Evolutionary conservation across 176 grass and related monocot species (phyloP).

Genomic region (Juncus effusus): DNA sequence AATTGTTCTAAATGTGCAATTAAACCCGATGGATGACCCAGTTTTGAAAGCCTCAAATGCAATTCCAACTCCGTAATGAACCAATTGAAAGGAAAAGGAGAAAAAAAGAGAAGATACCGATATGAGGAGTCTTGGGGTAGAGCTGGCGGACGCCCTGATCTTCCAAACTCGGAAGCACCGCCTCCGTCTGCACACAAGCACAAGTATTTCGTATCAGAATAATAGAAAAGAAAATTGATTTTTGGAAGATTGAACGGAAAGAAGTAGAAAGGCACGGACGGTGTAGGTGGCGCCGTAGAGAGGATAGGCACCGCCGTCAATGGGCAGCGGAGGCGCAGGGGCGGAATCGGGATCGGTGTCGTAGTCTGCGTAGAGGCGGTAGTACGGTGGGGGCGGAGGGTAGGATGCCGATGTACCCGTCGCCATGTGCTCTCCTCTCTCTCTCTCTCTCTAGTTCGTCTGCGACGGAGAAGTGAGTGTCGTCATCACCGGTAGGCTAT

Average conservation of each 20-base stretch:
- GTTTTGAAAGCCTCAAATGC: too few species aligned
- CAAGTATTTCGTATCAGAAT: slow-evolving; percentile 2
- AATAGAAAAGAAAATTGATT: background rate
- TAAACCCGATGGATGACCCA: too few species aligned
- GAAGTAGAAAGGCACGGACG: slow-evolving; percentile 29
- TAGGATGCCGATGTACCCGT: slow-evolving; percentile 65
- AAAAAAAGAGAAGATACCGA: slow-evolving; percentile 35
- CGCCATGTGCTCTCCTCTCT: slow-evolving; percentile 17
- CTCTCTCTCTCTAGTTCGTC: background rate
- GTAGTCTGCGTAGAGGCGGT: slow-evolving; percentile 77
- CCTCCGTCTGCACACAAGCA: slow-evolving; percentile 44
- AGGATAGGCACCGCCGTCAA: slow-evolving; percentile 45
- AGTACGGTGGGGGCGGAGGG: slow-evolving; percentile 72
- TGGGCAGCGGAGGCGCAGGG: slow-evolving; percentile 53
- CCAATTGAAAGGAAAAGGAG: background rate
- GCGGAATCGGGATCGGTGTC: slow-evolving; percentile 53
- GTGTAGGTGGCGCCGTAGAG: slow-evolving; percentile 64
- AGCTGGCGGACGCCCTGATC: slow-evolving; percentile 80
- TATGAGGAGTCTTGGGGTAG: slow-evolving; percentile 57
- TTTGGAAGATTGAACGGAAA: background rate
- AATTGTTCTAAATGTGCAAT: too few species aligned
- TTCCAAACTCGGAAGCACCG: slow-evolving; percentile 80
- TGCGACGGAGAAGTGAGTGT: too few species aligned
- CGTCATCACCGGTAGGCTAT: too few species aligned
- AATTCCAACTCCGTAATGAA: too few species aligned